A percentile compares a stretch with the other conserved stretches of the same genome.
phyloP scores from a whole-genome alignment of 2,329 filamentous ascomycete species.

The Fusarium illudens region DNA sequence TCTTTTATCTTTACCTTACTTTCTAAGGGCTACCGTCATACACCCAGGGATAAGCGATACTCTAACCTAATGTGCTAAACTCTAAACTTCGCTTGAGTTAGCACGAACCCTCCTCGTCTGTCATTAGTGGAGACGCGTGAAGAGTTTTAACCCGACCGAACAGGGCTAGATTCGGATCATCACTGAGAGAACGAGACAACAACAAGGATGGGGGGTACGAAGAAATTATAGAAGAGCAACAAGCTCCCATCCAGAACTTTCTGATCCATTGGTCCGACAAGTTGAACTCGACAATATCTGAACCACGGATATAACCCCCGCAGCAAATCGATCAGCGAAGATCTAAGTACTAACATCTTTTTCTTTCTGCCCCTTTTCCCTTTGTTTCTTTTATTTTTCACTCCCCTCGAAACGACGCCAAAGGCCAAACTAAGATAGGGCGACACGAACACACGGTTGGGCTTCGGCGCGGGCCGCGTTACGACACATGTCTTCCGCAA shows the following conservation, averaged over 20 bases:
- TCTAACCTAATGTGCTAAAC: slow-evolving; percentile 6
- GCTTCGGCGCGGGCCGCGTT: slow-evolving; percentile 31
- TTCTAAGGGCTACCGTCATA: no score
- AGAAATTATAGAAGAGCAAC: slow-evolving; percentile 26
- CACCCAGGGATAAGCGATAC: not conserved
- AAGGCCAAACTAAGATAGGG: slow-evolving; percentile 18
- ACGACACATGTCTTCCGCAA: slow-evolving; percentile 23
- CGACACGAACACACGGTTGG: slow-evolving; percentile 12
- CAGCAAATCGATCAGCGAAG: slow-evolving; percentile 1
- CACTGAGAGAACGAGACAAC: slow-evolving; percentile 22
- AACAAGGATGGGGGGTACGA: slow-evolving; percentile 10
- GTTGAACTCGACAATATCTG: not conserved
- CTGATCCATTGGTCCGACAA: slow-evolving; percentile 7
- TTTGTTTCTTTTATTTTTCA: not conserved
- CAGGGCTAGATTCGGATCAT: slow-evolving; percentile 15
- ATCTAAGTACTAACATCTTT: not conserved
- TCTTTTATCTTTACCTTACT: no score
- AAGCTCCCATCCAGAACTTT: slow-evolving; percentile 16
- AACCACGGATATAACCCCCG: not conserved
- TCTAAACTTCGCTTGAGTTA: slow-evolving; percentile 13
- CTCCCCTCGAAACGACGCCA: not conserved
- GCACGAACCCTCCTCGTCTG: slow-evolving; percentile 4
- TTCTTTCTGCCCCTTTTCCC: not conserved
- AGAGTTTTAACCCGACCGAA: not conserved
- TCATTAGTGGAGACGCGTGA: not conserved